phyloP scores from a whole-genome alignment of 768 basidiomycete species.

The Tulasnella sp. region DNA sequence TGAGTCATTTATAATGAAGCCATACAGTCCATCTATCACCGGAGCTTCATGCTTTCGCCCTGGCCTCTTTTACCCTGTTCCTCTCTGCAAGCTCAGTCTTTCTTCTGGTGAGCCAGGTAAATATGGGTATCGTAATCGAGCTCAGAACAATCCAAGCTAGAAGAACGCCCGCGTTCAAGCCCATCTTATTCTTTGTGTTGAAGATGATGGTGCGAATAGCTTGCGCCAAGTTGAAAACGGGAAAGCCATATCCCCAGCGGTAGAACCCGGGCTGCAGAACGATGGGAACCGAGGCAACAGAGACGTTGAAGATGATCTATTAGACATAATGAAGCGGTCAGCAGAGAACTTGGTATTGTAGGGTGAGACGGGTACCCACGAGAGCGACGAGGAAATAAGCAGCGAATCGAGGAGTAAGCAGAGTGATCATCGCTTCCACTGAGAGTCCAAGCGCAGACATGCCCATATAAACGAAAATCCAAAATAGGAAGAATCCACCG shows the following conservation, averaged over 20 bases:
- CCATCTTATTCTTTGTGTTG: conserved; percentile 43
- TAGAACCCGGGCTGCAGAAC: conserved; percentile 30
- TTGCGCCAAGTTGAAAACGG: conserved; percentile 55
- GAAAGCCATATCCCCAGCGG: conserved; percentile 52
- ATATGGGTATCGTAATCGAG: conserved; percentile 1
- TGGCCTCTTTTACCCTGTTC: not conserved
- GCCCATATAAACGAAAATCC: conserved; percentile 24
- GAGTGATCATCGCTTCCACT: conserved; percentile 27
- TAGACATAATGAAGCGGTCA: conserved; percentile 6
- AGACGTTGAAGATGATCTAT: conserved; percentile 45
- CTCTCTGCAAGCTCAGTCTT: not conserved
- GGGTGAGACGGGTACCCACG: not conserved
- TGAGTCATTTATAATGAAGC: no score
- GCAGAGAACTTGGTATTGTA: not conserved
- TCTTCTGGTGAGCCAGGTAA: conserved; percentile 4
- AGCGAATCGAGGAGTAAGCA: conserved; percentile 27
- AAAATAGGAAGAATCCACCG: conserved; percentile 29
- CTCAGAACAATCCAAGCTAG: conserved; percentile 23
- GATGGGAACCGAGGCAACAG: conserved; percentile 40
- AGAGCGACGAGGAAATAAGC: conserved; percentile 26
- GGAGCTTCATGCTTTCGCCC: not conserved
- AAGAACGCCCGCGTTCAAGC: conserved; percentile 26
- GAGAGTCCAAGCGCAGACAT: conserved; percentile 26
- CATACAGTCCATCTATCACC: no score
- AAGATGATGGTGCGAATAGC: conserved; percentile 55